Evolutionary conservation across 2,329 filamentous ascomycete species (phyloP), one percentile per base, ranked within the genome.

Genomic region (Xylaria sp.): DNA sequence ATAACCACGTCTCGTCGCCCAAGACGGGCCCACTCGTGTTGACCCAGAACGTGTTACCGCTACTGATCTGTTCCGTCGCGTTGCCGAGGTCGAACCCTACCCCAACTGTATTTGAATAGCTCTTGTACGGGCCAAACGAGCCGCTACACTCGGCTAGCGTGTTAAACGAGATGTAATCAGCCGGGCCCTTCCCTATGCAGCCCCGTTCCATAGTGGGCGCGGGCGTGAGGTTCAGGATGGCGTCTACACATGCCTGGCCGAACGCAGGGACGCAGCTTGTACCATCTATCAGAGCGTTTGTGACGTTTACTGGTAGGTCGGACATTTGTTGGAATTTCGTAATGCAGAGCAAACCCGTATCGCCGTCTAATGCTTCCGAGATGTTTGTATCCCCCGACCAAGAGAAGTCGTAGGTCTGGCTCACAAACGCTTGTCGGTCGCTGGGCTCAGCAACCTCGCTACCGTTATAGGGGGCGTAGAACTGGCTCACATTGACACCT

Each of bases 381-480:
- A 47, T 17, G 8, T 47, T 47, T 31, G 19, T 21, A 25, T 47
- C 43, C 7, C 13, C 27, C 43, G 43, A 19, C 43, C 43, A 47
- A 31, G 43, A 47, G 7, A 47, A 31, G 43, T 47, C 43, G 15
- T 31, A 47, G 43, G 43, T 47, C 43, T 47, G 43, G 25, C 43
- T 47, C 25, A 47, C 43, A 47, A 47, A 47, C 19, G 43, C 43
- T 21, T 47, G 43, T 6, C 27, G 27, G 43, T 31, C 25, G 43
- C 25, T 31, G 25, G 23, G 41, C 41, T 17, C 27, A 19, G 43
- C 43, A 21, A 47, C 43, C 9, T 19, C 43, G 43, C 43, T 31
- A 15, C 43, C 43, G 27, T 47, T 47, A 31, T 47, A 47, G 25
- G 43, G 43, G 43, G 43, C 43, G 43, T 47, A 47, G 27, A 47